Evolutionary conservation across 257 asterid species (phyloP).

Genomic region (Nicotiana tomentosiformis): DNA sequence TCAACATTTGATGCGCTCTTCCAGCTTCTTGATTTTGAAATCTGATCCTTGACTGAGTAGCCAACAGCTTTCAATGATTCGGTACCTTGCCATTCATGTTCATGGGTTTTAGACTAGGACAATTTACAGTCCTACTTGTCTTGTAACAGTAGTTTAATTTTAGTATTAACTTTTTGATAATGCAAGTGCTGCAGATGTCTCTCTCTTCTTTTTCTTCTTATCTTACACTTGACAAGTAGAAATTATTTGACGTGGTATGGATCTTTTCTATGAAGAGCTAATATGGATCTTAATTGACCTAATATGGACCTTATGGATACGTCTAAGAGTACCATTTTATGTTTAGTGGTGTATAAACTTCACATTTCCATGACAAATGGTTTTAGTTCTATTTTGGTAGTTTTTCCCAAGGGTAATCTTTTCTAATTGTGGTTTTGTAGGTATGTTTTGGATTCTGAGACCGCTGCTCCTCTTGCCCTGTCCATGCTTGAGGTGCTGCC

Average conservation of each 20-base stretch:
- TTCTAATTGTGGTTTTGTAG: constrained; percentile 43
- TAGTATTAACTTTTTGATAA: not conserved
- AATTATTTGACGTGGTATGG: not conserved
- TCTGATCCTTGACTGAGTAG: not conserved
- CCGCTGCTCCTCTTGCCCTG: constrained; percentile 92
- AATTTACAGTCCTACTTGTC: not conserved
- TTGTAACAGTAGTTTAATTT: not conserved
- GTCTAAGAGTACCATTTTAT: not conserved
- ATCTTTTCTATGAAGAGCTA: not conserved
- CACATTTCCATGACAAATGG: not conserved
- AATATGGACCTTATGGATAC: not conserved
- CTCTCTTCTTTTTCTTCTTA: not conserved
- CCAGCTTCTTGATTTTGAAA: not conserved
- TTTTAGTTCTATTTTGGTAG: not conserved
- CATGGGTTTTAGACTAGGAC: not conserved
- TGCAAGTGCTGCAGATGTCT: not conserved
- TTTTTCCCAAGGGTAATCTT: not conserved
- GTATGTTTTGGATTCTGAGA: constrained; percentile 89
- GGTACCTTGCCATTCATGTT: not conserved
- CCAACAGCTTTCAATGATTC: not conserved
- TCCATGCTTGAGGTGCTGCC: constrained; percentile 87
- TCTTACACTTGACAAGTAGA: not conserved
- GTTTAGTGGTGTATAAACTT: not conserved
- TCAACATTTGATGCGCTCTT: not conserved
- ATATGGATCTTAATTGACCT: not conserved